These are phyloP conservation scores for Fusarium sp. DNA, from an alignment of 2,329 filamentous ascomycete species.

Conservation along the genomic window DNA sequence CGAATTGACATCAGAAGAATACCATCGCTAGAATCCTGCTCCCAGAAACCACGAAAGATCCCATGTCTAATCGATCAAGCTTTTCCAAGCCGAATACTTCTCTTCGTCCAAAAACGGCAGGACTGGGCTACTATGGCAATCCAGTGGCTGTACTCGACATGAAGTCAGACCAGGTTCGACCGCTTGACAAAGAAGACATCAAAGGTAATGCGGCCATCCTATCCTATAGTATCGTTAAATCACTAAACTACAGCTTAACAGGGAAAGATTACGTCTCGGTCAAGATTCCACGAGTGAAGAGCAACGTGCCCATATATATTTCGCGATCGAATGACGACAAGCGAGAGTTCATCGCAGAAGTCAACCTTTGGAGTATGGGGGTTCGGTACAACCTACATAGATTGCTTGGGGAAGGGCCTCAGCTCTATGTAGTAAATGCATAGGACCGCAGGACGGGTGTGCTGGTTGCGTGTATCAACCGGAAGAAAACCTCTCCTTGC, in stretches of 20 bases:
- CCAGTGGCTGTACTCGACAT: conserved; percentile 1
- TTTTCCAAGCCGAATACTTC: not conserved
- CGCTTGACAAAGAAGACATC: not conserved
- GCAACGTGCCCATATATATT: not conserved
- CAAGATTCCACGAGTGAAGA: not conserved
- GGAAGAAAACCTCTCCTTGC: too few relatives aligned
- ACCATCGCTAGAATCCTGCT: too few relatives aligned
- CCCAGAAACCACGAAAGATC: not conserved
- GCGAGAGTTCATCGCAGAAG: not conserved
- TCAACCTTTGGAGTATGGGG: not conserved
- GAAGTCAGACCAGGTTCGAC: not conserved
- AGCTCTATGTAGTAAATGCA: not conserved
- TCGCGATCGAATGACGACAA: accelerated
- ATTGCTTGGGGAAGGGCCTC: accelerated
- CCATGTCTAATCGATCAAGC: not conserved
- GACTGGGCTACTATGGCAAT: accelerated
- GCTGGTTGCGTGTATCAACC: too few relatives aligned
- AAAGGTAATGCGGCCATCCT: not conserved
- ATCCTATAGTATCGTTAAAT: too few relatives aligned
- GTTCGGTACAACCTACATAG: not conserved
- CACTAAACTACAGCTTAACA: not conserved
- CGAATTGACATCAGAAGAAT: too few relatives aligned
- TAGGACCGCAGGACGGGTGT: not conserved
- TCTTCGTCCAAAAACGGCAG: not conserved
- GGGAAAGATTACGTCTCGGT: not conserved